Base-by-base conservation (phyloP, 805 yeast species). In the Metschnikowia rubicola region DNA sequence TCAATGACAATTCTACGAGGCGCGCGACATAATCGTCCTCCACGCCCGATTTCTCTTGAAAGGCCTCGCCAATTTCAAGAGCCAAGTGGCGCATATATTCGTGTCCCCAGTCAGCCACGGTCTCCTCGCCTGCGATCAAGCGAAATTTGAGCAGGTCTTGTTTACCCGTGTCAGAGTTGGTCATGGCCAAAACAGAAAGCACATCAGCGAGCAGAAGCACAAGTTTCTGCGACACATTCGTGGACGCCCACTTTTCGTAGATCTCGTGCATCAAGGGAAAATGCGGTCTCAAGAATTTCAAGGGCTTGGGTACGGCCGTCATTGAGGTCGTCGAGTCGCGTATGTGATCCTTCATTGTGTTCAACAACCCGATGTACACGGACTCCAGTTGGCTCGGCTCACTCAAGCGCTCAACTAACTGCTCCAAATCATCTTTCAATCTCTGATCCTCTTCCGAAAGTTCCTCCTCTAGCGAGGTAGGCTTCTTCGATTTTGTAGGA, bases 271-370 rank as follows among this genome's bases (percentile, higher is more conserved):
- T 74, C n/a, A 75, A 60, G 17, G 84, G 83, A 63, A 84, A 94
- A 61, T 83, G 88, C 8, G 97, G 96, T 61, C 96, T 82, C 54
- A 94, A 77, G 64, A 94, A 94, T 73, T 94, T 95, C 70, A 94
- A 79, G 5, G 99, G 99, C 68, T 94, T 94, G 34, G 99, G 99
- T 43, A 94, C 99, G 3, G 99, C 99, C 2, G 99, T 94, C 97
- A 94, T 94, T 8, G 97, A 91, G 34, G 97, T 88, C 3, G 99
- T 94, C 10, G 97, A 87, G 46, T 94, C 95, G 55, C 88, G 81
- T 59, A 94, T 91, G 58, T 81, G 81, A 41, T 76, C 79, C 62
- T 89, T 90, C 65, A 94, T 77, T 43, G 83, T 75, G 36, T 76
- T 75, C 57, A 94, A 75, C n/a, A 89, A 78, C 10, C 80, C 70